Conservation (phyloP, 2,329 filamentous ascomycete genomes). For the Sarocladium oryzae region DNA sequence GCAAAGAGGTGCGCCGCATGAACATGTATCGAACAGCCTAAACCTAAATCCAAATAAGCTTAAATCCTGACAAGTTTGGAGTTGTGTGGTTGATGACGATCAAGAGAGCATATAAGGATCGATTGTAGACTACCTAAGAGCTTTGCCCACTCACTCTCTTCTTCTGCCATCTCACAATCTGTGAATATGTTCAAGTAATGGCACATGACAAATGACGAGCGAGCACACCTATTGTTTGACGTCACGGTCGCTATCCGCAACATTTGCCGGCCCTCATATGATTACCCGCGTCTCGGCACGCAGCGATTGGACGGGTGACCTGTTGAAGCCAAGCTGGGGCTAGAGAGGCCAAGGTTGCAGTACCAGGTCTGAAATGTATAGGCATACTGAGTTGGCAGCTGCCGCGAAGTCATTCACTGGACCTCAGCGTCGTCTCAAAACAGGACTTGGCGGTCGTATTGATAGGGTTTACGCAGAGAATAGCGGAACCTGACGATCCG, state of each 20-base stretch:
- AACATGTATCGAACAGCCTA: constrained; percentile 1
- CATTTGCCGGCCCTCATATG: background rate
- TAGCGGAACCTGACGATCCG: constrained; percentile 8
- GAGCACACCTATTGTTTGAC: background rate
- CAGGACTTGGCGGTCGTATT: constrained; percentile 1
- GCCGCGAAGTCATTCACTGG: too few species aligned
- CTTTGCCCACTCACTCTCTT: background rate
- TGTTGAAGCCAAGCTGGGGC: background rate
- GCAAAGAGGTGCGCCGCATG: background rate
- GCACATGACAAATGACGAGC: background rate
- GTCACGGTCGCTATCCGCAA: background rate
- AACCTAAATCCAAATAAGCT: constrained; percentile 6
- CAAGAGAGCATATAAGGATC: background rate
- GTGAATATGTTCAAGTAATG: background rate
- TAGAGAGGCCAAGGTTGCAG: background rate
- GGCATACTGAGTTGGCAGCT: too few species aligned
- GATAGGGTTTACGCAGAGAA: background rate
- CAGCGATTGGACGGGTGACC: background rate
- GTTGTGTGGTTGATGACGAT: background rate
- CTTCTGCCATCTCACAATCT: background rate
- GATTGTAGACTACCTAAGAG: background rate
- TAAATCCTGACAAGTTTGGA: background rate
- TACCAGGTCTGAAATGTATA: background rate
- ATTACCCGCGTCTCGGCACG: background rate
- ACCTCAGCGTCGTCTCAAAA: too few species aligned